Evolutionary conservation across 352 stramenopile species (phyloP), one percentile per base, ranked within the genome.

Genomic region (Aphanomyces invadans): DNA sequence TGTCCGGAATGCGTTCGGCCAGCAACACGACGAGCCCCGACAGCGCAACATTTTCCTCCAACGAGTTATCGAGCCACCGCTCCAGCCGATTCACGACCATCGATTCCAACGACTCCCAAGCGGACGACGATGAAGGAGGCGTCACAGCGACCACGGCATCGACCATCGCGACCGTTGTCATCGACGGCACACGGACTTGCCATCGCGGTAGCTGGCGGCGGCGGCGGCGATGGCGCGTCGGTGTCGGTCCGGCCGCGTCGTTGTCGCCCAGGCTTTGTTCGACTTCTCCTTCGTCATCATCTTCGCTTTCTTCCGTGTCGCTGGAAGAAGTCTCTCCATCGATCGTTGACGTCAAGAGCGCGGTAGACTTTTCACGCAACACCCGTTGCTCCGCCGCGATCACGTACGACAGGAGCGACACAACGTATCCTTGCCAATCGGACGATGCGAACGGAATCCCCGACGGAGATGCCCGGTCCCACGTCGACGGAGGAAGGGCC

Each of bases 321-420:
- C 60, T 32, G 4, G 44, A 26, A n/a, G 9, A 52, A 9, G 19
- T 9, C 12, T n/a, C 21, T 19, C 9, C 12, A 17, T 19, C 7
- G 23, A 52, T 83, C 75, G 19, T 73, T 61, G 3, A 75, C 70
- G 11, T 28, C 62, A 75, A 70, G 12, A 72, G 48, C n/a, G n/a
- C 26, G 26, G 33, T 44, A 39, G 10, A 77, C 74, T 29, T 70
- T 69, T n/a, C 75, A n/a, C 74, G 78, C 33, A 82, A 91, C 28
- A 81, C 83, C 23, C 78, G 78, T 28, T 89, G 92, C 57, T 95
- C 86, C 0, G 83, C 86, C 39, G 91, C 83, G 0, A 83, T 83
- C 38, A 95, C 92, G 68, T 95, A 95, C 53, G 81, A 89, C 17
- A 95, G 70, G 19, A 92, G 62, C 39, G 86, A 95, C 3, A 67